A percentile compares a stretch with the other conserved stretches of the same genome.
Evolutionary conservation across 805 yeast species (phyloP).

Genomic region (Dipodascus albidus): DNA sequence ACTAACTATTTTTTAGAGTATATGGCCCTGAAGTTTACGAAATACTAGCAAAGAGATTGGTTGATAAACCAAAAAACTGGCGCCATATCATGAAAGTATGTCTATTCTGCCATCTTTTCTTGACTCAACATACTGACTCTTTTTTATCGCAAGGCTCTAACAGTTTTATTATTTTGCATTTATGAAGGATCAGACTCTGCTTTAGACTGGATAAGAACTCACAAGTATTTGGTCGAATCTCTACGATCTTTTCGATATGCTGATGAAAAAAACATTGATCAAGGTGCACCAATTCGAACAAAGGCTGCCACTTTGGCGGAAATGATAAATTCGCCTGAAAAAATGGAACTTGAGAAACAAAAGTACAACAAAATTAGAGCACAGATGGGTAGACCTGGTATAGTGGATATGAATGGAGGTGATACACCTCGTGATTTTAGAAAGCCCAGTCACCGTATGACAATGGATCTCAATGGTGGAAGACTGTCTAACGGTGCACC

Average conservation of each 20-base stretch:
- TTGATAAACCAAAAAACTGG: conserved; percentile 16
- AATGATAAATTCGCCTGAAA: conserved; percentile 18
- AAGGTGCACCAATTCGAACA: conserved; percentile 23
- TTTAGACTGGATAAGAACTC: conserved; percentile 12
- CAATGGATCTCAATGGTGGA: conserved; percentile 14
- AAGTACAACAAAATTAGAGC: conserved; percentile 20
- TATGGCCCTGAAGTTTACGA: conserved; percentile 11
- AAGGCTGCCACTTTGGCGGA: conserved; percentile 20
- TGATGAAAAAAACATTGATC: conserved; percentile 20
- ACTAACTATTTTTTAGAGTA: conserved; percentile 5
- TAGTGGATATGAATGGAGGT: conserved; percentile 11
- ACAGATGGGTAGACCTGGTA: conserved; percentile 20
- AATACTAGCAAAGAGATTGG: conserved; percentile 15
- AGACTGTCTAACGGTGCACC: conserved; percentile 7
- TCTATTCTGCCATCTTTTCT: not conserved
- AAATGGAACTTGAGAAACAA: conserved; percentile 18
- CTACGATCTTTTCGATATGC: conserved; percentile 10
- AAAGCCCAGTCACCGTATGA: conserved; percentile 17
- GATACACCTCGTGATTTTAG: not conserved
- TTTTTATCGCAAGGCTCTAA: conserved; percentile 11
- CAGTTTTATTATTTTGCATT: conserved; percentile 16
- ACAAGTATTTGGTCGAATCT: conserved; percentile 6
- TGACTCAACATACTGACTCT: not conserved
- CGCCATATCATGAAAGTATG: conserved; percentile 17
- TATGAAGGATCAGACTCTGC: conserved; percentile 16